Percentiles rank a stretch among this genome's conserved stretches.
These are phyloP conservation scores for Plasmodium knowlesi DNA, from an alignment of 169 alveolate genomes.

Conservation along the genomic window DNA sequence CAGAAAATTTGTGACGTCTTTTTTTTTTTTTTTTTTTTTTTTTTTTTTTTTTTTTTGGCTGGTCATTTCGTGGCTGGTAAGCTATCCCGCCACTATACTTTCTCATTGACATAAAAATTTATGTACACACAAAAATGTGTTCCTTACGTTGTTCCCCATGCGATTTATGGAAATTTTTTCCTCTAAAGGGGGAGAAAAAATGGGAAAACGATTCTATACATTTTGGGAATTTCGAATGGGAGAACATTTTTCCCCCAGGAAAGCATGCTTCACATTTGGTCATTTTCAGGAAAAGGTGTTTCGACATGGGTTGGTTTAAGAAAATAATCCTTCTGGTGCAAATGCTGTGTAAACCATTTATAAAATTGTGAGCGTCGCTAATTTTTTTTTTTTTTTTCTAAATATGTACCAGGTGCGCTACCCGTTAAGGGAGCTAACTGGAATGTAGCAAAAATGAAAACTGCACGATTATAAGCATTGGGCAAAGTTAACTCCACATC, in stretches of 20 bases:
- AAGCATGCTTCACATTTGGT: not conserved
- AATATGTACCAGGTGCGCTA: not conserved
- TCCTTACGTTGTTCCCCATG: not conserved
- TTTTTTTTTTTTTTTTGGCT: not conserved
- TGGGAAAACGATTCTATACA: not conserved
- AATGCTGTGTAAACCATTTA: not conserved
- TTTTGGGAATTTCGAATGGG: not conserved
- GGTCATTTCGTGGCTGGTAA: not conserved
- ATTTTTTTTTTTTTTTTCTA: no score
- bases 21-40: not conserved
- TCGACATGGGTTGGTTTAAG: not conserved
- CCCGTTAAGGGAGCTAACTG: not conserved
- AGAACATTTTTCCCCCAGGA: not conserved
- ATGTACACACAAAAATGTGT: not conserved
- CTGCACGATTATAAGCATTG: not conserved
- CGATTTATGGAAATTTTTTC: not conserved
- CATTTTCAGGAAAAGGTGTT: not conserved
- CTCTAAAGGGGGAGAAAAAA: not conserved
- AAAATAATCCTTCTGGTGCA: not conserved
- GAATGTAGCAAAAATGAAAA: not conserved
- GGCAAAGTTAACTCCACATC: not conserved
- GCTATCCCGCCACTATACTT: not conserved
- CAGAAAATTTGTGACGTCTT: not conserved
- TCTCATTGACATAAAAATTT: not conserved
- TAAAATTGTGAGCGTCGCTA: not conserved